Percentiles rank a stretch among this genome's conserved stretches.
phyloP scores from a whole-genome alignment of 1,284 basidiomycete genomes.

The Moesziomyces globuligerus region DNA sequence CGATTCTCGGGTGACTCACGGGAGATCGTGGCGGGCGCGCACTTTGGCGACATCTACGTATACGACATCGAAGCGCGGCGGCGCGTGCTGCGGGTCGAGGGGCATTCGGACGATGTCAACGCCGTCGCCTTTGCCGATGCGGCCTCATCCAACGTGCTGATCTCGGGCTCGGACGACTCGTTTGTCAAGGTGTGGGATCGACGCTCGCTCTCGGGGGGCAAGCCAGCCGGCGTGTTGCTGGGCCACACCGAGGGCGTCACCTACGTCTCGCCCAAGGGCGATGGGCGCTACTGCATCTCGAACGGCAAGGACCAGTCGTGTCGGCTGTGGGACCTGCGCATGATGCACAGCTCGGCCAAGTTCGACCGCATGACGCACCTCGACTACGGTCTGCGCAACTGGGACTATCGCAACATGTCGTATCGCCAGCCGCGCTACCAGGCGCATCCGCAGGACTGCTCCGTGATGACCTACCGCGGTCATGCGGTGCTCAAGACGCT shows the following conservation, averaged over 20 bases:
- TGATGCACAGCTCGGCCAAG: constrained; percentile 82
- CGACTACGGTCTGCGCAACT: constrained; percentile 75
- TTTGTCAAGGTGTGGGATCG: constrained; percentile 96
- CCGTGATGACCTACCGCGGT: constrained; percentile 90
- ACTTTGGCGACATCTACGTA: constrained; percentile 80
- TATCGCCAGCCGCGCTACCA: constrained; percentile 71
- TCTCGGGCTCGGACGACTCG: constrained; percentile 92
- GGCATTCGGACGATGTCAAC: constrained; percentile 91
- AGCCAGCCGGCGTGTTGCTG: constrained; percentile 88
- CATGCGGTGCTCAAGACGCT: constrained; percentile 91
- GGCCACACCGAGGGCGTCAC: constrained; percentile 83
- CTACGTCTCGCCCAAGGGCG: constrained; percentile 71
- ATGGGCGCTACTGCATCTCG: constrained; percentile 94
- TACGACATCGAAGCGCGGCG: constrained; percentile 81
- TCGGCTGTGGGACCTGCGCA: constrained; percentile 92
- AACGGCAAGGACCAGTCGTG: constrained; percentile 96
- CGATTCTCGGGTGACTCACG: constrained; percentile 94
- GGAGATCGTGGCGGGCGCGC: constrained; percentile 77
- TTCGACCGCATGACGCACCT: constrained; percentile 72
- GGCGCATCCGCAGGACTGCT: constrained; percentile 82
- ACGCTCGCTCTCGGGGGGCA: constrained; percentile 79
- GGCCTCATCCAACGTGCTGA: constrained; percentile 87
- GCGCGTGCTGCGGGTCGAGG: constrained; percentile 82
- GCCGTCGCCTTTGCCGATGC: constrained; percentile 93
- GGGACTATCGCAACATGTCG: constrained; percentile 79